Evolutionary conservation across 2,329 filamentous ascomycete genomes (phyloP).

Genomic region (Xylaria sp.): DNA sequence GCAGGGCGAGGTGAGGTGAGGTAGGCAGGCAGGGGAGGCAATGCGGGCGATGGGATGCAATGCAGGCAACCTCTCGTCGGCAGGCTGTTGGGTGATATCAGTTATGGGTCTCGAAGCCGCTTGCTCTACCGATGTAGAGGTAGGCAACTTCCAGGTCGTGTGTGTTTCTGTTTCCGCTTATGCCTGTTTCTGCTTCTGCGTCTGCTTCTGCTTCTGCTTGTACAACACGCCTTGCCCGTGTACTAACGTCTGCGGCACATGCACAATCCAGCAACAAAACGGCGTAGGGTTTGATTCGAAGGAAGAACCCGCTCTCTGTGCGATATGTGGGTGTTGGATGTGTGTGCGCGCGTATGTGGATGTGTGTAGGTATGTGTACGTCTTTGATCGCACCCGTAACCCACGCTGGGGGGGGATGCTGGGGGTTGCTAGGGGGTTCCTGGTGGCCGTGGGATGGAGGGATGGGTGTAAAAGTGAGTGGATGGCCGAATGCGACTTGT

Average conservation of each 20-base stretch:
- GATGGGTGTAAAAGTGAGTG: too few species aligned
- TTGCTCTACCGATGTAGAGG: not conserved
- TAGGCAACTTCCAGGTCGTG: too few species aligned
- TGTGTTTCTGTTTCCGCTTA: not conserved
- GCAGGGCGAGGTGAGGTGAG: constrained; percentile 6
- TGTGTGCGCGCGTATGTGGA: not conserved
- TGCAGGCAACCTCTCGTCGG: not conserved
- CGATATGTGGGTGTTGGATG: constrained; percentile 1
- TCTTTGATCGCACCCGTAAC: not conserved
- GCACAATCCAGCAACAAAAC: constrained; percentile 17
- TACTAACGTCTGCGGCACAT: constrained; percentile 17
- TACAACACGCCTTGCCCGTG: constrained; percentile 16
- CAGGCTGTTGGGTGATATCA: constrained; percentile 28
- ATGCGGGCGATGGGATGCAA: constrained; percentile 19
- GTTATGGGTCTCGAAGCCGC: constrained; percentile 22
- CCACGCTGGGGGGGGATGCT: too few species aligned
- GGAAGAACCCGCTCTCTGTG: constrained; percentile 4
- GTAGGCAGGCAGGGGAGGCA: constrained; percentile 7
- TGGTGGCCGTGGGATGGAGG: too few species aligned
- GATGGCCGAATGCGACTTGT: too few species aligned
- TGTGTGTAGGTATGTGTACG: not conserved
- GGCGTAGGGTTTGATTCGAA: not conserved
- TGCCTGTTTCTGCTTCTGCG: too few species aligned
- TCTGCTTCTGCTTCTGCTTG: constrained; percentile 24
- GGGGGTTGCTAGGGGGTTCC: too few species aligned